Evolutionary conservation across 352 stramenopile genomes (phyloP), one percentile per base, ranked within the genome.

Genomic region (Globisporangium rhizosaccharum): DNA sequence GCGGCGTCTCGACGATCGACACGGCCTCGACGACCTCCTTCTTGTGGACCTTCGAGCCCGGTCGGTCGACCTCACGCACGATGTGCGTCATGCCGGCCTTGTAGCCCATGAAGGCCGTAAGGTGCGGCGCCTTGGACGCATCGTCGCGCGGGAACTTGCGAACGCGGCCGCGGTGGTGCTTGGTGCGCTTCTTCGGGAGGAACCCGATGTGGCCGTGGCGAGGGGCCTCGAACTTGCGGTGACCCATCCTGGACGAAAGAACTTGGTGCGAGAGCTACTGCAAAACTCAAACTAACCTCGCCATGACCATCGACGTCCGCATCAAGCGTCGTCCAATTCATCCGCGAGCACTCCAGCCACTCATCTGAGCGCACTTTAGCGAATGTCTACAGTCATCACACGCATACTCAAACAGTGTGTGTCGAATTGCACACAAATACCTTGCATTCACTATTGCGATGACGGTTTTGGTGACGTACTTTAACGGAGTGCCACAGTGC

Each of bases 81-180:
- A 99, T 98, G 90, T 99, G 98, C 62, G 98, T 99, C 98, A 99
- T 99, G 73, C 98, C 98, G 61, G 98, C 98, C 92, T 99, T 99
- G 96, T 99, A 99, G 75, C 92, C 97, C 86, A 99, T 98, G 88
- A 99, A 99, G 63, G 98, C 97, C 51, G 98, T 99, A 39, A 99
- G 90, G 82, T 99, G 97, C 63, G 82, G 82, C 57, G 88, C 82
- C 83, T 98, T 98, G 65, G 90, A 89, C 42, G 88, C 74, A 71
- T 99, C 97, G 78, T 99, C 98, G 70, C 89, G 94, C 41, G 98
- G 97, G 94, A 99, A 99, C 71, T 98, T 98, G 71, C 97, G 92
- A 83, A 99, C 94, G 75, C 97, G 96, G 69, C 98, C 98, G 63
- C 86, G 87, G 88, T 99, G 97, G 91, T 99, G 96, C 82, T 98